Evolutionary conservation across 2,329 filamentous ascomycete genomes (phyloP).

Genomic region (Uncinocarpus reesii): DNA sequence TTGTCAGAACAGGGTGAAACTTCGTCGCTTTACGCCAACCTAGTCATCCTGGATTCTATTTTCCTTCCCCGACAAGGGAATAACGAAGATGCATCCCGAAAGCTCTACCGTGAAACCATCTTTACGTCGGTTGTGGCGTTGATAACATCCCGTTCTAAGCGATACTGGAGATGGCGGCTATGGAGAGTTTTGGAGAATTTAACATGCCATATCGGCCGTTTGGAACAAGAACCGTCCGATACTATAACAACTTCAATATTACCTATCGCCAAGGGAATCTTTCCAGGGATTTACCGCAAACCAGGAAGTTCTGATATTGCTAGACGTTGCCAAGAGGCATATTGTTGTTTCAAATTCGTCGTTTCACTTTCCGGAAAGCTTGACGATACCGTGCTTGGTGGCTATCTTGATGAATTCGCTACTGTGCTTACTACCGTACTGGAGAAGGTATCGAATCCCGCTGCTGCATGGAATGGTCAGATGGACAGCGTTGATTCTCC

Average conservation of each 20-base stretch:
- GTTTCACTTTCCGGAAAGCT: conserved; percentile 22
- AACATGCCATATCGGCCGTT: conserved; percentile 22
- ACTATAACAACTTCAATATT: conserved; percentile 20
- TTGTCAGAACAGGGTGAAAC: conserved; percentile 11
- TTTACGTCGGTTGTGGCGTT: conserved; percentile 17
- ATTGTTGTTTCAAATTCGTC: conserved; percentile 31
- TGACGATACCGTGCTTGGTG: conserved; percentile 15
- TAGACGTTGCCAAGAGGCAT: conserved; percentile 27
- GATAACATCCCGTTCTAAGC: conserved; percentile 24
- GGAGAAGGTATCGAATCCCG: conserved; percentile 21
- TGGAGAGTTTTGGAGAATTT: conserved; percentile 32
- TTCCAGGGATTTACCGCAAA: conserved; percentile 26
- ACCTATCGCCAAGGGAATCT: conserved; percentile 23
- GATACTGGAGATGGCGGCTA: conserved; percentile 35
- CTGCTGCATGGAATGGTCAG: conserved; percentile 31
- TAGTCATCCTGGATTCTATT: conserved; percentile 30
- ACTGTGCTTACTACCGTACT: conserved; percentile 3
- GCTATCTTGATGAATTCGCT: conserved; percentile 21
- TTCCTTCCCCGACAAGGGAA: conserved; percentile 23
- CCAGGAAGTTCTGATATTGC: conserved; percentile 12
- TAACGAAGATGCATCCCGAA: conserved; percentile 13
- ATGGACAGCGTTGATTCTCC: conserved; percentile 27
- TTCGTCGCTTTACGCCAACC: conserved; percentile 26
- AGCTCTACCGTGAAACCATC: conserved; percentile 2
- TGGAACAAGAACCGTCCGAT: conserved; percentile 19